Conservation (phyloP, 108 stramenopile genomes). For the Pseudonitzschia multiseries region DNA sequence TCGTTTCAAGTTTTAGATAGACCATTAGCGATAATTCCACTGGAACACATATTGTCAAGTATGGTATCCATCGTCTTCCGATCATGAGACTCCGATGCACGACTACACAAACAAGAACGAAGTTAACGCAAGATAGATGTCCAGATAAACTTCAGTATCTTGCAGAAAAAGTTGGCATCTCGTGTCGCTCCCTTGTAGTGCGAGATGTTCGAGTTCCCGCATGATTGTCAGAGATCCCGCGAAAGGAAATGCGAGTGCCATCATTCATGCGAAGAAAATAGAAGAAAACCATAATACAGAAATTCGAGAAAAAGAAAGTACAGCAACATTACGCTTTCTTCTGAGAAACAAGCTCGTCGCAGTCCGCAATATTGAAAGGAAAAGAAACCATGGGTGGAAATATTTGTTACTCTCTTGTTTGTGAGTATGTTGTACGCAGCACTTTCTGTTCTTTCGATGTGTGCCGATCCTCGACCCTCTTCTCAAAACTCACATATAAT, state of each 20-base stretch:
- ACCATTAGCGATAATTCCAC: neutral
- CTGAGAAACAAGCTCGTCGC: neutral
- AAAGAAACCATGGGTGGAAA: slow-evolving; percentile 26
- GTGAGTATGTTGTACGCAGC: slow-evolving; percentile 6
- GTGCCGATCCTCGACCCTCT: neutral
- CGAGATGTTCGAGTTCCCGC: too few relatives aligned
- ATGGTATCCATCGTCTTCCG: too few relatives aligned
- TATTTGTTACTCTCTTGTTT: slow-evolving; percentile 35
- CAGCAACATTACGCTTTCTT: neutral
- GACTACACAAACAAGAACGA: too few relatives aligned
- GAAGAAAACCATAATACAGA: neutral
- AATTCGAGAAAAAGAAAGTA: neutral
- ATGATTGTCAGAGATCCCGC: neutral
- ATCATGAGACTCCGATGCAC: too few relatives aligned
- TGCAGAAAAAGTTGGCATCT: neutral
- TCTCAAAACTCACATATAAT: too few relatives aligned
- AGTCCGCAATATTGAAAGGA: neutral
- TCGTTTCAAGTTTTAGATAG: neutral
- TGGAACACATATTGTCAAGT: too few relatives aligned
- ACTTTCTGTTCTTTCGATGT: neutral
- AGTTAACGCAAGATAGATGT: too few relatives aligned
- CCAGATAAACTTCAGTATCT: too few relatives aligned
- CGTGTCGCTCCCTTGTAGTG: neutral
- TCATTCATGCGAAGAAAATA: neutral
- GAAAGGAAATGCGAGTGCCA: neutral